Percentiles rank a stretch among this genome's conserved stretches.
Conservation (phyloP, 208 protist species). For the Trypanosoma caninum region DNA sequence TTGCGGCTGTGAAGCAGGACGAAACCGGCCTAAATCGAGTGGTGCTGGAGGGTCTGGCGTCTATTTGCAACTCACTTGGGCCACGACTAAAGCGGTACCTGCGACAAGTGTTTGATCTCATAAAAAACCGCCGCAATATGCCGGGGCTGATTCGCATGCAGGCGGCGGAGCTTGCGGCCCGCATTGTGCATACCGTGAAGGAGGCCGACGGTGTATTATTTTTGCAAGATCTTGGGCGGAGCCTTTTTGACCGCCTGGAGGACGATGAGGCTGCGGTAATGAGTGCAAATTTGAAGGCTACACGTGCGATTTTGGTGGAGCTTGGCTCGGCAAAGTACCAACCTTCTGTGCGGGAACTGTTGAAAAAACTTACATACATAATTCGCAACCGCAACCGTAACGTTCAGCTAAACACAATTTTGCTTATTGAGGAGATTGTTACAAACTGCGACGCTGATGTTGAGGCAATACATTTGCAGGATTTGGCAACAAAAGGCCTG, state of each 20-base stretch:
- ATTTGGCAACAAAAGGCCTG: conserved; percentile 98
- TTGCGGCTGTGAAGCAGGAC: conserved; percentile 97
- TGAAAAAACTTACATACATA: conserved; percentile 98
- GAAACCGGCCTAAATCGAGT: conserved; percentile 87
- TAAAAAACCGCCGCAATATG: conserved; percentile 97
- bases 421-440: conserved; percentile 98
- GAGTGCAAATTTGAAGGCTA: conserved; percentile 94
- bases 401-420: conserved; percentile 98
- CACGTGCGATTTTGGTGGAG: conserved; percentile 97
- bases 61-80: conserved; percentile 94
- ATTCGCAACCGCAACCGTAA: conserved; percentile 98
- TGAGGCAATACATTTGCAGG: conserved; percentile 91
- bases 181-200: conserved; percentile 95
- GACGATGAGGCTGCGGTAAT: conserved; percentile 97
- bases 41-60: conserved; percentile 91
- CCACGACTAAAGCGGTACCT: conserved; percentile 93
- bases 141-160: conserved; percentile 93
- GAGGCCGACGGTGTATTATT: conserved; percentile 93
- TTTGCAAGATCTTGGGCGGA: conserved; percentile 93
- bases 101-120: conserved; percentile 94
- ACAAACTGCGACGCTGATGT: conserved; percentile 74
- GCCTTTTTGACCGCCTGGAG: conserved; percentile 98
- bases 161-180: conserved; percentile 94
- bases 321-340: conserved; percentile 96
- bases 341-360: conserved; percentile 95